Percentiles rank a stretch among this genome's conserved stretches.
phyloP scores from a whole-genome alignment of 306 rosid species.

The Albizia julibrissin region DNA sequence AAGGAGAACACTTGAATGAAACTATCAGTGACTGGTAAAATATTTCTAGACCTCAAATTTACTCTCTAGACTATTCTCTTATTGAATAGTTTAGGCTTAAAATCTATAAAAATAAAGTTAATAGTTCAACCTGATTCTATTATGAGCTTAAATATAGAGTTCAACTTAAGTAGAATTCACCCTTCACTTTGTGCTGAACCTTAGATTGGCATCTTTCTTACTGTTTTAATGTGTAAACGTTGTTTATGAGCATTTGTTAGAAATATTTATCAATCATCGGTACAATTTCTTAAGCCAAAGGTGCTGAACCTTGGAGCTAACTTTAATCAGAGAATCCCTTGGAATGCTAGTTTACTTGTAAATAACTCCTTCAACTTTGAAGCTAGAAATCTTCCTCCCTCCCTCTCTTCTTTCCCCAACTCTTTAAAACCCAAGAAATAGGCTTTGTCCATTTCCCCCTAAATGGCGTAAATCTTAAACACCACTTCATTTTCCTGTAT shows the following conservation, averaged over 20 bases:
- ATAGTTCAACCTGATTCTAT: background rate
- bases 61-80: background rate
- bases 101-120: background rate
- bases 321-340: background rate
- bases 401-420: background rate
- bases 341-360: background rate
- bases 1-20: background rate
- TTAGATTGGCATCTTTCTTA: slow-evolving; percentile 11
- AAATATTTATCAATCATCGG: slow-evolving; percentile 1
- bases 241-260: slow-evolving; percentile 7
- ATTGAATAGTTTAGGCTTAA: background rate
- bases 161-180: slow-evolving; percentile 11
- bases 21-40: background rate
- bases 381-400: background rate
- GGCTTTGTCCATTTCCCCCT: background rate
- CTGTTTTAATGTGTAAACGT: slow-evolving; percentile 10
- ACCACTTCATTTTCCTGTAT: background rate
- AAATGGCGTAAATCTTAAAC: background rate
- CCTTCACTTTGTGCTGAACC: slow-evolving; percentile 9
- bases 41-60: background rate
- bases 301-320: slow-evolving; percentile 22
- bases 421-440: background rate
- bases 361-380: background rate
- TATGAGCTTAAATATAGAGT: background rate
- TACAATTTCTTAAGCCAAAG: background rate